Percentiles rank a stretch among this genome's conserved stretches.
Conservation (phyloP, 176 grass and related monocot genomes). For the Secale cereale region DNA sequence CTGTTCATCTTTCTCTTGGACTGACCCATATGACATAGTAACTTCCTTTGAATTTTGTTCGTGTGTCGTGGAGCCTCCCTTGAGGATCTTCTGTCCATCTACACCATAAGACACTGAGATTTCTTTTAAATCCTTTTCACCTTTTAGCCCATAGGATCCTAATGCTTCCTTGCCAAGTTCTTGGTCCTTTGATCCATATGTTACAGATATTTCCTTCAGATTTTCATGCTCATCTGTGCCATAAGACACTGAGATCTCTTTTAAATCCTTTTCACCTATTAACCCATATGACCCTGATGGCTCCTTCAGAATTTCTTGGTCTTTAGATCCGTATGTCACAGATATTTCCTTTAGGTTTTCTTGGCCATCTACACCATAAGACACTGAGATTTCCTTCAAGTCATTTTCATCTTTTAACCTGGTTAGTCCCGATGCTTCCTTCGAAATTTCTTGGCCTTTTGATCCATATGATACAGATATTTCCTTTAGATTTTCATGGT, state of each 20-base stretch:
- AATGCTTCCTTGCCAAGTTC: too few species aligned
- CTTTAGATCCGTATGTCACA: background rate
- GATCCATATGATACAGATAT: background rate
- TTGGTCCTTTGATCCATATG: too few species aligned
- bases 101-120: background rate
- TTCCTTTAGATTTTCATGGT: background rate
- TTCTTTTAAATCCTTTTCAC: background rate
- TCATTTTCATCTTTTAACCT: too few species aligned
- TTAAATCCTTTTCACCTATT: background rate
- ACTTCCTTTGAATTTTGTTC: background rate
- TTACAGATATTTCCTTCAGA: background rate
- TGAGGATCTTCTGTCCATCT: background rate
- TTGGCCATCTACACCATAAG: background rate
- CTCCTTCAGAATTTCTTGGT: background rate
- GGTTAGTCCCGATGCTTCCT: too few species aligned
- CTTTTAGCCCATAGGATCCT: background rate
- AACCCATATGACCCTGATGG: background rate
- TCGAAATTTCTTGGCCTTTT: too few species aligned
- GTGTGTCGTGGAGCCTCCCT: background rate
- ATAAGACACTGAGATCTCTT: background rate
- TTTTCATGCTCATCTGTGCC: background rate
- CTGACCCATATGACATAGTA: background rate
- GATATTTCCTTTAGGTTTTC: background rate
- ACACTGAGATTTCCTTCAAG: background rate
- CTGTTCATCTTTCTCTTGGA: background rate